Evolutionary conservation across 352 stramenopile species (phyloP), one percentile per base, ranked within the genome.

Genomic region (Globisporangium sylvaticum): DNA sequence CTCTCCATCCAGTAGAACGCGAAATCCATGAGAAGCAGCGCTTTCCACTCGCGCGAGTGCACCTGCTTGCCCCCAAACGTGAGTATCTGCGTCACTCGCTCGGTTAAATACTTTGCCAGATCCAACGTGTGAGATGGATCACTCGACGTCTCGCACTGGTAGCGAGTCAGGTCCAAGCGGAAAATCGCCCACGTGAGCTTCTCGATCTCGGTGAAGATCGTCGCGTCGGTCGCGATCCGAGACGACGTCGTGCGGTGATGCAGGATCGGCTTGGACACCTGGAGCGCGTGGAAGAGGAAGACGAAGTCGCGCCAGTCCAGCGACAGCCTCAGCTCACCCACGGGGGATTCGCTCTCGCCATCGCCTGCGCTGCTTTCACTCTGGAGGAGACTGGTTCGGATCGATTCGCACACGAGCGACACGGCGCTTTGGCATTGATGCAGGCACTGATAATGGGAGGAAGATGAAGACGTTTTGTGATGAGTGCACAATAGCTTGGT

Each of bases 241-340:
- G 77, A 79, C 18, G 76, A 87, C 7, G 77, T 83, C 24, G 71
- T 79, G 58, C 79, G 82, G 52, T 91, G 87, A 48, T 92, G 80
- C 22, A 96, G 75, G 64, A 96, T 78, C 9, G 88, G 88, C 20
- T 90, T 91, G 12, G 86, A 94, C 12, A 85, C 80, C 39, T 92
- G 83, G 20, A 96, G 74, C 4, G 69, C 77, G 60, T 96, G 86
- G 14, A 94, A 78, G 27, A 93, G 74, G 24, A 94, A 70, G 32
- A 89, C 74, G 2, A 90, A 55, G 46, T 94, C 88, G 20, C 75
- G 73, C 70, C 80, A 88, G 54, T 89, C 81, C 22, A 84, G 29
- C 25, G 44, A 44, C 20, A 75, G 31, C 8, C 24, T 42, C 18
- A 46, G 62, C 29, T 59, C 56, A 8, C 56, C 46, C 22, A 74